A percentile compares a stretch with the other conserved stretches of the same genome.
These are phyloP conservation scores for Xylariaceae sp. DNA, from an alignment of 2,329 filamentous ascomycete species.

Conservation along the genomic window DNA sequence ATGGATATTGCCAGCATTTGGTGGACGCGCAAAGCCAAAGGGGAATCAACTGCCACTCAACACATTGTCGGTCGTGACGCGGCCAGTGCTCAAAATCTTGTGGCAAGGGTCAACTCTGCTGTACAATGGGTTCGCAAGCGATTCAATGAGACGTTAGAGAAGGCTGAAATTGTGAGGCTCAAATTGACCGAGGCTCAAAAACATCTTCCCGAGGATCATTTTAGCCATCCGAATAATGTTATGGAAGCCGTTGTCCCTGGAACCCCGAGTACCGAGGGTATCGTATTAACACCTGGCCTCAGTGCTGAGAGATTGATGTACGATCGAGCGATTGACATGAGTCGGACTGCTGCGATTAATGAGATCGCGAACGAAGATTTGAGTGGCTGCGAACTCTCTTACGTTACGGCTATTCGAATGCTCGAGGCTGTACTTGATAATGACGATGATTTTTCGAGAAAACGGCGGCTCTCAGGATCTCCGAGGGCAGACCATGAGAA, in stretches of 20 bases:
- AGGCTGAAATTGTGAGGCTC: conserved; percentile 87
- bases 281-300: conserved; percentile 79
- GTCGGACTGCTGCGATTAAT: conserved; percentile 85
- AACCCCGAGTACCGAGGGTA: conserved; percentile 68
- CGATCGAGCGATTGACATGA: conserved; percentile 96
- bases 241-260: conserved; percentile 53
- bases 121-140: conserved; percentile 92
- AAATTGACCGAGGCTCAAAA: conserved; percentile 84
- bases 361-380: conserved; percentile 92
- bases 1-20: conserved; percentile 93
- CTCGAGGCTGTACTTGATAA: conserved; percentile 89
- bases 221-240: conserved; percentile 75
- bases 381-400: conserved; percentile 82
- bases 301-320: conserved; percentile 98
- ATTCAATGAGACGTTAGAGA: conserved; percentile 96
- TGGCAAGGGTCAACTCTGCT: conserved; percentile 78
- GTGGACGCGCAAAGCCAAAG: conserved; percentile 78
- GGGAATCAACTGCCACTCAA: conserved; percentile 48
- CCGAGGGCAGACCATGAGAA: conserved; percentile 42
- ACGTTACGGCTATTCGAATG: conserved; percentile 90
- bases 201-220: conserved; percentile 76
- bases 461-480: conserved; percentile 37
- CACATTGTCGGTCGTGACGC: conserved; percentile 40
- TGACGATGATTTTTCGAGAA: conserved; percentile 57
- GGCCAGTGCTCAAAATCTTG: conserved; percentile 46